phyloP scores from a whole-genome alignment of 2,329 filamentous ascomycete species.

The Aquanectria penicillioides region DNA sequence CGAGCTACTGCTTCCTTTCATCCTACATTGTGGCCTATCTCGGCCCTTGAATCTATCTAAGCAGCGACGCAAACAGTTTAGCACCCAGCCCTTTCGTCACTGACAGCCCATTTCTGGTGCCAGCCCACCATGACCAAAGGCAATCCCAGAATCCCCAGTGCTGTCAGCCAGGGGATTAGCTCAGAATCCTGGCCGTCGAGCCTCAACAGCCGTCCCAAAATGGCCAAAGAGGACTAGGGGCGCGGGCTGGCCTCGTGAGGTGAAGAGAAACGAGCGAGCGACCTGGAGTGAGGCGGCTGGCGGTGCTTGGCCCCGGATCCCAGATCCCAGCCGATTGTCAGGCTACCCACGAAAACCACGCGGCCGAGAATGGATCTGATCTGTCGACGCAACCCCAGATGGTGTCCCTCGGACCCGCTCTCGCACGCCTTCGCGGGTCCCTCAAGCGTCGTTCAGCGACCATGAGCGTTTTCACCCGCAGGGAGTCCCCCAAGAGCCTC shows the following conservation, averaged over 20 bases:
- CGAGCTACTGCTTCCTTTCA: constrained; percentile 6
- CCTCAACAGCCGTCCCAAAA: constrained; percentile 14
- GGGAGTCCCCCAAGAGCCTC: constrained; percentile 36
- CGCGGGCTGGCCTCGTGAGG: constrained; percentile 13
- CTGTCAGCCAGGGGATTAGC: constrained; percentile 11
- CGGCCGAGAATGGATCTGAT: constrained; percentile 44
- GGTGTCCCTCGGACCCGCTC: constrained; percentile 35
- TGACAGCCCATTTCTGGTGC: constrained; percentile 5
- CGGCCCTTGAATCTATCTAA: constrained; percentile 10
- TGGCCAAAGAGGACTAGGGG: constrained; percentile 8
- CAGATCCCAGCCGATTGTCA: constrained; percentile 35
- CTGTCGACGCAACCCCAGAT: constrained; percentile 42
- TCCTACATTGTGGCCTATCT: constrained; percentile 15
- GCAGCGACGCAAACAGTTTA: constrained; percentile 1
- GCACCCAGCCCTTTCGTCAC: constrained; percentile 9
- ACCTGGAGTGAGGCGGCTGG: constrained; percentile 38
- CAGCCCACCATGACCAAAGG: neutral
- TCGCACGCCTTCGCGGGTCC: constrained; percentile 25
- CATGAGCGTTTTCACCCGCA: constrained; percentile 36
- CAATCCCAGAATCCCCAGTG: constrained; percentile 3
- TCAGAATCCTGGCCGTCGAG: constrained; percentile 13
- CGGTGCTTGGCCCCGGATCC: constrained; percentile 28
- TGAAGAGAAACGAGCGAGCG: constrained; percentile 17
- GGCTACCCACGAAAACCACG: constrained; percentile 37
- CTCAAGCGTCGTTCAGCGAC: constrained; percentile 23